A percentile compares a stretch with the other conserved stretches of the same genome.
Conservation (phyloP, 768 basidiomycete genomes). For the Serendipita sp. region DNA sequence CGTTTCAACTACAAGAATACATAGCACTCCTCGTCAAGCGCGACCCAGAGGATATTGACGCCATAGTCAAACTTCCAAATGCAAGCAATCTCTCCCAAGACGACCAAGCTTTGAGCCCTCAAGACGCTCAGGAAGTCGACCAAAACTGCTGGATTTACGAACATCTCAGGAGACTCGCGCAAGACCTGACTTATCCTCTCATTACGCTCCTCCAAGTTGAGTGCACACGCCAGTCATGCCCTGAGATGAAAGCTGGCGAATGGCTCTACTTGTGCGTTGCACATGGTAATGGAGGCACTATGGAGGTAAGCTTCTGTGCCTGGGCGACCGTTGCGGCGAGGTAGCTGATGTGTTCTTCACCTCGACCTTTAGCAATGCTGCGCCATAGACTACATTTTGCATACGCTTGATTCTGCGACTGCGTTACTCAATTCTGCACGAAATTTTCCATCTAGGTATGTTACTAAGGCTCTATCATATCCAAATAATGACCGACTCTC, state of each 20-base stretch:
- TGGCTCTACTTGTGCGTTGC: conserved; percentile 96
- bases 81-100: conserved; percentile 12
- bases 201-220: conserved; percentile 75
- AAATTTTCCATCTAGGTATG: conserved; percentile 81
- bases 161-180: conserved; percentile 60
- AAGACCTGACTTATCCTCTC: conserved; percentile 73
- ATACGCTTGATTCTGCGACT: conserved; percentile 86
- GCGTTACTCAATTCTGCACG: conserved; percentile 80
- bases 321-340: background rate
- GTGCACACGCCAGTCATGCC: conserved; percentile 74
- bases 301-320: conserved; percentile 43
- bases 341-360: background rate
- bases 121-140: conserved; percentile 38
- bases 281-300: conserved; percentile 73
- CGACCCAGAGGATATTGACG: conserved; percentile 77
- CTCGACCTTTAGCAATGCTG: conserved; percentile 59
- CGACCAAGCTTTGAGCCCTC: conserved; percentile 17
- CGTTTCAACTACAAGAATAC: conserved; percentile 91
- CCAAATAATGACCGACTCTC: conserved; percentile 7
- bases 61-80: conserved; percentile 57
- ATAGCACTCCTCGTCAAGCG: conserved; percentile 73
- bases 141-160: conserved; percentile 76
- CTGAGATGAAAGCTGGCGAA: conserved; percentile 98
- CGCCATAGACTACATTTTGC: conserved; percentile 90
- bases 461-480: conserved; percentile 11